These are phyloP conservation scores for Penicillium psychrofluorescens DNA, from an alignment of 495 filamentous ascomycete genomes.

Conservation along the genomic window DNA sequence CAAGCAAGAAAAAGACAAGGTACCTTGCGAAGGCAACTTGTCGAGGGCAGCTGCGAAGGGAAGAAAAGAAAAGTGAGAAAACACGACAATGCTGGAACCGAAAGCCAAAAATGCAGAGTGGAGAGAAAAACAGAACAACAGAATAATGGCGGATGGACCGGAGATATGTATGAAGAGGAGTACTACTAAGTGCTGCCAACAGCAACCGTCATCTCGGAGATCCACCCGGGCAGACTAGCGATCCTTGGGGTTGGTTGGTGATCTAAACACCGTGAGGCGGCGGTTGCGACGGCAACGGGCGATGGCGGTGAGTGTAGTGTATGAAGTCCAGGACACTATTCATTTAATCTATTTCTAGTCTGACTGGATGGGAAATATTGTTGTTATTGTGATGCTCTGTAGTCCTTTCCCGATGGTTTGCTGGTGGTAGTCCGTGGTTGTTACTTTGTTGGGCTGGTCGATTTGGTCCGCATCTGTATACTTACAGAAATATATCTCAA, in stretches of 20 bases:
- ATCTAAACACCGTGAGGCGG: slow-evolving; percentile 33
- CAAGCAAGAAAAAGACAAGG: neutral
- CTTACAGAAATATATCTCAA: no score
- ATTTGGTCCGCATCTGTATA: no score
- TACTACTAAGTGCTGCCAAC: slow-evolving; percentile 14
- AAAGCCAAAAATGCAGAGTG: slow-evolving; percentile 14
- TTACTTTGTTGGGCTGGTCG: no score
- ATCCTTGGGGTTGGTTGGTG: slow-evolving; percentile 23
- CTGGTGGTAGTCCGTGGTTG: no score
- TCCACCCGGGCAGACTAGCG: slow-evolving; percentile 17
- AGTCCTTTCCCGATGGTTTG: no score
- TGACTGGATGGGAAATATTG: neutral
- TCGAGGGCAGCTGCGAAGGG: slow-evolving; percentile 2
- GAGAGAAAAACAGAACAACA: slow-evolving; percentile 14
- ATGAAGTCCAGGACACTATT: no score
- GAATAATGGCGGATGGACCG: slow-evolving; percentile 1
- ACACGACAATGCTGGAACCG: slow-evolving; percentile 9
- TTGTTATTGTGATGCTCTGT: no score
- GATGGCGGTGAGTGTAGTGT: slow-evolving; percentile 15
- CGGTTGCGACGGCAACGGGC: slow-evolving; percentile 35
- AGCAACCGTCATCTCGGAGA: slow-evolving; percentile 22
- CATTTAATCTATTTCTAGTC: no score
- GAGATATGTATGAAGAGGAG: slow-evolving; percentile 14
- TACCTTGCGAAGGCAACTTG: neutral
- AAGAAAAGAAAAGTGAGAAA: slow-evolving; percentile 13